Base-by-base conservation (phyloP, 148 eudicot species). In the Chenopodium album region DNA sequence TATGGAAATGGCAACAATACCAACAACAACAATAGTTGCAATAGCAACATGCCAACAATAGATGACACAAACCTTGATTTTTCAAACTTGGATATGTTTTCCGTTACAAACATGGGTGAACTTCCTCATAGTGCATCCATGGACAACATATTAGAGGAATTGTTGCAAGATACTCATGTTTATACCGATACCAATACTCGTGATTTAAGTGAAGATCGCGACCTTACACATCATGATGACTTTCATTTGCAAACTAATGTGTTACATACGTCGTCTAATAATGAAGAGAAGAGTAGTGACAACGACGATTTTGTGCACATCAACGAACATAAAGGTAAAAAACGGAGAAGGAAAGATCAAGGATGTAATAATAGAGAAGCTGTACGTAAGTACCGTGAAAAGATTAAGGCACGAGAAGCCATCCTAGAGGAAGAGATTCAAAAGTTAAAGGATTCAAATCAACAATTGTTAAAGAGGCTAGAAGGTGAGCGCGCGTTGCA, bases 361-460 rank as follows among this genome's bases (percentile, higher is more conserved):
- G 86, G 86, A 23, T 89, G 94, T 81, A 93, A 92, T 0, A 94
- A 94, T 72, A 90, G 89, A 19, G 98, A 91, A 85, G 98, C 98
- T 3, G 94, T 94, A 46, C 88, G 92, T 19, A 94, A 91, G 89
- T 94, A 94, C 52, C 91, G 98, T 22, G 92, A 91, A 78, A 92
- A 92, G 86, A 88, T 89, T 81, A 94, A 94, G 83, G 94, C 98
- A 12, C 80, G 87, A 31, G 82, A 91, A 46, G 91, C 91, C 5
- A 88, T 90, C 0, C 78, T 94, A 48, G 93, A 92, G 80, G 93
- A 87, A 64, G 95, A 94, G 73, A 90, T 91, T 78, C 84, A 78
- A 16, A 91, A 87, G 68, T 80, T 94, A 87, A 90, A 89, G 80
- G 89, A 94, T 22, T 23, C 87, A 77, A 94, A 94, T 84, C 93